Conservation (phyloP, 2,329 filamentous ascomycete species). For the Verticillium dahliae region DNA sequence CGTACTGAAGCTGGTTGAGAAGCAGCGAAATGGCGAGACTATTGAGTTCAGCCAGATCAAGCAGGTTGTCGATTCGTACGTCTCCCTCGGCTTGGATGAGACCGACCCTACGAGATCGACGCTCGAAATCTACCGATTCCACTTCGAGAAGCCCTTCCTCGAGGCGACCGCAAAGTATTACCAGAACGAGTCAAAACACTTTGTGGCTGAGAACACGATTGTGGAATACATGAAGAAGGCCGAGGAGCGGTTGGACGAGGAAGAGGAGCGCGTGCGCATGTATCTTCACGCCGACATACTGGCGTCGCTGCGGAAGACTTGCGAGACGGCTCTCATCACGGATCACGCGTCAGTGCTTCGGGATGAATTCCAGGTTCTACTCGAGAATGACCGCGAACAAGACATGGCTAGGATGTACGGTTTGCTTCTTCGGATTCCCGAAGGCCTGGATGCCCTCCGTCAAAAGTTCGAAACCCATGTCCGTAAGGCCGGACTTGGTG, state of each 20-base stretch:
- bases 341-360: constrained; percentile 80
- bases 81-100: constrained; percentile 90
- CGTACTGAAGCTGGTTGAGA: constrained; percentile 91
- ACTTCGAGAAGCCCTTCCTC: constrained; percentile 92
- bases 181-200: constrained; percentile 84
- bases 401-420: constrained; percentile 97
- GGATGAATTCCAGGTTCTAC: constrained; percentile 89
- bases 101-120: constrained; percentile 89
- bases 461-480: constrained; percentile 89
- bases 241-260: constrained; percentile 79
- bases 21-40: constrained; percentile 93
- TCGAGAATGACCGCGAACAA: constrained; percentile 91
- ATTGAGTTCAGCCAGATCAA: constrained; percentile 98
- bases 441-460: constrained; percentile 84
- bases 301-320: constrained; percentile 74
- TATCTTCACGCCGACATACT: constrained; percentile 91
- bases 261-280: constrained; percentile 87
- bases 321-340: constrained; percentile 82
- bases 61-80: constrained; percentile 91
- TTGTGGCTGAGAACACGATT: constrained; percentile 92
- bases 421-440: constrained; percentile 79
- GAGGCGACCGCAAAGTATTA: constrained; percentile 81
- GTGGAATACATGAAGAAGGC: constrained; percentile 99
- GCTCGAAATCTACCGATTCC: constrained; percentile 85
- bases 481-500: constrained; percentile 77